Conservation (phyloP, 1,139 yeast species). For the Saccharomyces hybrid region DNA sequence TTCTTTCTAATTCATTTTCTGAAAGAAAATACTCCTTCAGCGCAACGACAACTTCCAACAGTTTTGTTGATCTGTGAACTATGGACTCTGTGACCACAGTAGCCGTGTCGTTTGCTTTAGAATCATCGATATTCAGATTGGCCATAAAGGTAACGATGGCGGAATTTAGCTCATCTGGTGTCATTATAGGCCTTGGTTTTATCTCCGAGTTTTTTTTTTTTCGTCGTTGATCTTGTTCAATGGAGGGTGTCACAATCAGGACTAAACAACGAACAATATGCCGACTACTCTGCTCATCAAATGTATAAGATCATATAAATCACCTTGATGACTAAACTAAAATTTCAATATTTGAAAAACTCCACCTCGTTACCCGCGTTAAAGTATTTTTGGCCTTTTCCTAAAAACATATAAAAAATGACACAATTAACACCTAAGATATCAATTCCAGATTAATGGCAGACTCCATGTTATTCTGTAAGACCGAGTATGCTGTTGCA, state of each 20-base stretch:
- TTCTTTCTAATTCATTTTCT: constrained; percentile 41
- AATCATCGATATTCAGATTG: constrained; percentile 36
- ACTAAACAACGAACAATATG: neutral
- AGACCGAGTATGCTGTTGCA: neutral
- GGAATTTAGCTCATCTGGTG: constrained; percentile 6
- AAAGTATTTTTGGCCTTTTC: neutral
- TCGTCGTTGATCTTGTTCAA: neutral
- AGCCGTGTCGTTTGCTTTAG: constrained; percentile 32
- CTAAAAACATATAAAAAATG: neutral
- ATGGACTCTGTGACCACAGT: constrained; percentile 30
- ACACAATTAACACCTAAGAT: neutral
- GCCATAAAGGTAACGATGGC: constrained; percentile 38
- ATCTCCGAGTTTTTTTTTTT: neutral
- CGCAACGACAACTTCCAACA: constrained; percentile 47
- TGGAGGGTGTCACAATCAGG: neutral
- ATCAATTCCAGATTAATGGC: neutral
- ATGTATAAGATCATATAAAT: neutral
- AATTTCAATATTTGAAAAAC: neutral
- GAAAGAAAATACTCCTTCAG: constrained; percentile 62
- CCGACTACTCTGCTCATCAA: neutral
- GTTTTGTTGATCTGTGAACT: constrained; percentile 34
- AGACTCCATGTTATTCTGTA: neutral
- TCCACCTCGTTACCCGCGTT: neutral
- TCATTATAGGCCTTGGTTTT: neutral
- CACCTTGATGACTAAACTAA: neutral